These are phyloP conservation scores for Suillus sp. DNA, from an alignment of 768 basidiomycete genomes.

Conservation along the genomic window DNA sequence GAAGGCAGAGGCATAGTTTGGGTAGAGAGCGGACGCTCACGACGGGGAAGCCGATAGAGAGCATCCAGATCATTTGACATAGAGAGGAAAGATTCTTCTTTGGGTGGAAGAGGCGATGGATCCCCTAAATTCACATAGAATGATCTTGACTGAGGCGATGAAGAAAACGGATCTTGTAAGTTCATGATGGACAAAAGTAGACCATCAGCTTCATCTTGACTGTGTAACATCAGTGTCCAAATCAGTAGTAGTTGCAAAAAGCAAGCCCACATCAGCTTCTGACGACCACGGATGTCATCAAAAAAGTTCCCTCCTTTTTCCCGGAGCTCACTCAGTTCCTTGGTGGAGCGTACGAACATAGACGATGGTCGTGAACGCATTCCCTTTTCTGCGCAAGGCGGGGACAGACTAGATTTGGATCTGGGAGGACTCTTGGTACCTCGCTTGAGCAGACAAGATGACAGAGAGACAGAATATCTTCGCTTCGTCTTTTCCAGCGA, in stretches of 20 bases:
- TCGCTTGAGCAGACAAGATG: slow-evolving; percentile 17
- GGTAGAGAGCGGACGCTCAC: slow-evolving; percentile 34
- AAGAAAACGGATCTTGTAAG: slow-evolving; percentile 42
- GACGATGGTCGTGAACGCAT: slow-evolving; percentile 18
- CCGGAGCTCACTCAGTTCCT: slow-evolving; percentile 14
- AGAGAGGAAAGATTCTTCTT: slow-evolving; percentile 45
- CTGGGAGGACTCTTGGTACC: slow-evolving; percentile 9
- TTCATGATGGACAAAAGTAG: slow-evolving; percentile 6
- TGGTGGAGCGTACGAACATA: slow-evolving; percentile 21
- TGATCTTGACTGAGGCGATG: slow-evolving; percentile 44
- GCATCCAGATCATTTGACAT: slow-evolving; percentile 35
- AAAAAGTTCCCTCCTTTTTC: slow-evolving; percentile 7
- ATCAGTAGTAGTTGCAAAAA: not conserved
- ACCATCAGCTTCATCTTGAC: slow-evolving; percentile 10
- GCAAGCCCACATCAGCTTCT: slow-evolving; percentile 21
- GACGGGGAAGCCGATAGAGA: slow-evolving; percentile 27
- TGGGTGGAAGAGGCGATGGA: slow-evolving; percentile 27
- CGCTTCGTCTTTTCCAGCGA: slow-evolving; percentile 9
- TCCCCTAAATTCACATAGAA: slow-evolving; percentile 46
- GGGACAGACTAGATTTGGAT: slow-evolving; percentile 12
- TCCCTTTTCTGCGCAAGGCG: slow-evolving; percentile 4
- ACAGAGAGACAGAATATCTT: slow-evolving; percentile 14
- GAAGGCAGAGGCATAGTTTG: slow-evolving; percentile 37
- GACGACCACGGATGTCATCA: slow-evolving; percentile 8
- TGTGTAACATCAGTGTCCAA: slow-evolving; percentile 10